These are phyloP conservation scores for Cicer judaicum DNA, from an alignment of 306 rosid genomes.

Conservation along the genomic window DNA sequence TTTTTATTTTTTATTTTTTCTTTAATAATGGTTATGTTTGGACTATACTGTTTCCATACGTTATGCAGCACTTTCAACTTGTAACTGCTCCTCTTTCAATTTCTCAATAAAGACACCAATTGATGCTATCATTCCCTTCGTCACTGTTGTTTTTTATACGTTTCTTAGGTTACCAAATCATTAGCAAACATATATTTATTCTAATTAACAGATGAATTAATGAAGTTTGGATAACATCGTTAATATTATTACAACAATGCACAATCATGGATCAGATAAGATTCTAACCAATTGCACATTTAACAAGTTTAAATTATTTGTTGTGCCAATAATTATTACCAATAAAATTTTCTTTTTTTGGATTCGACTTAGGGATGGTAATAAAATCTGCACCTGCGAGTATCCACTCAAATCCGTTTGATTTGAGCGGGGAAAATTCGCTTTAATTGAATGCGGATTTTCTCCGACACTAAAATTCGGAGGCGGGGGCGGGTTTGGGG, in stretches of 20 bases:
- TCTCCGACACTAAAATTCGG: no score
- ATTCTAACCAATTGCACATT: constrained; percentile 36
- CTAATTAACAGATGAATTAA: no score
- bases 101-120: constrained; percentile 47
- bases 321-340: not conserved
- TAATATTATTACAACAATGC: constrained; percentile 17
- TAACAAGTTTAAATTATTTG: constrained; percentile 28
- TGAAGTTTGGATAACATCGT: constrained; percentile 15
- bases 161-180: constrained; percentile 55
- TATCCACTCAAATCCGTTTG: no score
- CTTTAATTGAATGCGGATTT: no score
- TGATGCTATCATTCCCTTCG: constrained; percentile 57
- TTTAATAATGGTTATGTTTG: constrained; percentile 20
- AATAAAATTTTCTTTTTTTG: not conserved
- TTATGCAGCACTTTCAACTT: constrained; percentile 47
- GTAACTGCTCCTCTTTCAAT: constrained; percentile 56
- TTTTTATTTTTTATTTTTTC: not conserved
- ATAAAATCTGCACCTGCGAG: no score
- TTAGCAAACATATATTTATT: constrained; percentile 30
- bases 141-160: constrained; percentile 43
- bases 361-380: no score
- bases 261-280: constrained; percentile 42
- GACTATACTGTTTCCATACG: constrained; percentile 27
- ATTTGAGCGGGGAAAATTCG: no score
- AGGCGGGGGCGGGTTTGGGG: no score